A percentile compares a stretch with the other conserved stretches of the same genome.
Evolutionary conservation across 257 asterid genomes (phyloP).

Genomic region (Phtheirospermum japonicum): DNA sequence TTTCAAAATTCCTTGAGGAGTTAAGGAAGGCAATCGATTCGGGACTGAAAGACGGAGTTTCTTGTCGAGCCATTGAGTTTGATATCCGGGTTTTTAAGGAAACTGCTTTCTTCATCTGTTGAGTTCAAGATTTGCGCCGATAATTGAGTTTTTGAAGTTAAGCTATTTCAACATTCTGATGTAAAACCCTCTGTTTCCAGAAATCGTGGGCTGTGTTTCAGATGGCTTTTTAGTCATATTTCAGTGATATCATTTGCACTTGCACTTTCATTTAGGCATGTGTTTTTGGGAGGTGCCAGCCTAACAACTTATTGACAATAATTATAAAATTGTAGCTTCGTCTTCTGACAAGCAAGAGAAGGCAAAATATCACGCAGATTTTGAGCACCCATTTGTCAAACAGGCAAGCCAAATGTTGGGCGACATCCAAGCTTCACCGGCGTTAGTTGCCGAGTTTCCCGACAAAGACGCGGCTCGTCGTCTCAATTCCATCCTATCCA

Average conservation of each 20-base stretch:
- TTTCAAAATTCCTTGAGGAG: conserved; percentile 33
- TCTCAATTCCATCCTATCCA: conserved; percentile 35
- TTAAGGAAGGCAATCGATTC: conserved; percentile 36
- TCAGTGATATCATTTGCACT: conserved; percentile 6
- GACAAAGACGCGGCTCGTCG: conserved; percentile 47
- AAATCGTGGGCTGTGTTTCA: neutral
- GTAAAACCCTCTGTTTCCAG: conserved; percentile 25
- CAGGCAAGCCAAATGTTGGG: conserved; percentile 72
- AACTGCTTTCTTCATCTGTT: conserved; percentile 40
- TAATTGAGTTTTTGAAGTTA: conserved; percentile 3
- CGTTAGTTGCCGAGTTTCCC: conserved; percentile 82
- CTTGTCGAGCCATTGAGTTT: conserved; percentile 56
- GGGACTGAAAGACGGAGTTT: conserved; percentile 36
- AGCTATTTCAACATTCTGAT: conserved; percentile 25
- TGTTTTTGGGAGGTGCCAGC: neutral
- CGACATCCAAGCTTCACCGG: conserved; percentile 69
- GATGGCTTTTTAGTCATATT: conserved; percentile 11
- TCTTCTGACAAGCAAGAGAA: neutral
- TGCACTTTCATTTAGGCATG: conserved; percentile 16
- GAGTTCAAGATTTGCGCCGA: conserved; percentile 23
- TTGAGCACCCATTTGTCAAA: conserved; percentile 47
- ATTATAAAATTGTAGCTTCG: neutral
- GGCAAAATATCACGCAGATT: conserved; percentile 36
- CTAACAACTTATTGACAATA: neutral
- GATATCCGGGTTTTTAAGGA: conserved; percentile 19